A percentile compares a stretch with the other conserved stretches of the same genome.
Conservation (phyloP, 345 rosid genomes). For the Brassica carinata region DNA sequence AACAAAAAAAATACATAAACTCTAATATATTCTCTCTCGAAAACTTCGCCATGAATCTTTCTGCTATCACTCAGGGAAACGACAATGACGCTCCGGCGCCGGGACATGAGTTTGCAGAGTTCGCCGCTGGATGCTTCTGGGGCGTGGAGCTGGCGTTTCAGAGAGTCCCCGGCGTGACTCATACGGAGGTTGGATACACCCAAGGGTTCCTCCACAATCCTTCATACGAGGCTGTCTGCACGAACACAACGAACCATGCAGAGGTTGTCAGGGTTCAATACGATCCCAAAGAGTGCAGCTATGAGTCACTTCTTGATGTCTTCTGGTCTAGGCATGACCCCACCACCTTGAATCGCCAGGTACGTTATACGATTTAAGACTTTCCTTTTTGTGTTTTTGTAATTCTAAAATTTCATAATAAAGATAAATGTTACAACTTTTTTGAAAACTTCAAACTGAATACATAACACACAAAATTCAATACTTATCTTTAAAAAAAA, state of each 20-base stretch:
- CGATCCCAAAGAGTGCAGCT: constrained; percentile 78
- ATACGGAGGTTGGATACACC: constrained; percentile 81
- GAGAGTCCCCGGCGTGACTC: constrained; percentile 77
- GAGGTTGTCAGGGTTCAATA: constrained; percentile 91
- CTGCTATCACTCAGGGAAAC: constrained; percentile 67
- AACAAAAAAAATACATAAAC: background rate
- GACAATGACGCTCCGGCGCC: constrained; percentile 76
- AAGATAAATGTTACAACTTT: background rate
- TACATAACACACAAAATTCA: too few species aligned
- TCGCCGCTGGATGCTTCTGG: constrained; percentile 99
- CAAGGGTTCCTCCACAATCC: constrained; percentile 76
- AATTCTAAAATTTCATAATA: too few species aligned
- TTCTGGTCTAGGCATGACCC: constrained; percentile 97
- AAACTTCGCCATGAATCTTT: constrained; percentile 44
- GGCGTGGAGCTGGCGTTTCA: constrained; percentile 88
- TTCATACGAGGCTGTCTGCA: constrained; percentile 70
- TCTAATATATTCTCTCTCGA: background rate
- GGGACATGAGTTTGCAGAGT: constrained; percentile 75
- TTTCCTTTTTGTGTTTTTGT: background rate
- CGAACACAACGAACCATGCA: constrained; percentile 65
- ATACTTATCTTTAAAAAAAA: too few species aligned
- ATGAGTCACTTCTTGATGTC: constrained; percentile 63
- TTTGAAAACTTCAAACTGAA: too few species aligned
- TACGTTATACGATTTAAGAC: constrained; percentile 24
- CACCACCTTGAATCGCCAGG: constrained; percentile 92